A percentile compares a stretch with the other conserved stretches of the same genome.
phyloP scores from a whole-genome alignment of 2,329 filamentous ascomycete species.

The Diplodia sapinea region DNA sequence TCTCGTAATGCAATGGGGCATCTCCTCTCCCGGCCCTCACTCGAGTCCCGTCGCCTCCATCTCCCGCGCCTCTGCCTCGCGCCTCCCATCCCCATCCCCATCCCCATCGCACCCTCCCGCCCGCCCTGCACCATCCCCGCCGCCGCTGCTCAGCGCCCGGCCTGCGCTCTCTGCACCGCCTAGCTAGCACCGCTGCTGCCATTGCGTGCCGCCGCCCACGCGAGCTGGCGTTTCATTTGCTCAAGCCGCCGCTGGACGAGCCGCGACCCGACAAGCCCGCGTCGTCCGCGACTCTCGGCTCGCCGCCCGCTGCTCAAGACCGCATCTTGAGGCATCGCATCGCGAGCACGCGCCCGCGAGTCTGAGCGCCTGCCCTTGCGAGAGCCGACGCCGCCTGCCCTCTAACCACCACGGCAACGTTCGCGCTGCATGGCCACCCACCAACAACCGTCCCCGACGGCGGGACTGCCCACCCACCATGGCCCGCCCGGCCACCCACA shows the following conservation, averaged over 20 bases:
- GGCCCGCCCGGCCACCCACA: conserved; percentile 67
- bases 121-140: background rate
- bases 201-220: conserved; percentile 18
- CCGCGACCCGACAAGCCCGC: conserved; percentile 3
- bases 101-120: conserved; percentile 3
- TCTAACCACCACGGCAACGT: conserved; percentile 14
- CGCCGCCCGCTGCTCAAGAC: conserved; percentile 1
- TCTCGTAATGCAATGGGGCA: conserved; percentile 29
- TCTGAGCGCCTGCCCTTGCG: conserved; percentile 21
- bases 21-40: conserved; percentile 25
- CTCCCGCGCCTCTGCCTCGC: conserved; percentile 26
- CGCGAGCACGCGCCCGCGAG: conserved; percentile 29
- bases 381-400: conserved; percentile 13
- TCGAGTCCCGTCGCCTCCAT: conserved; percentile 29
- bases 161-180: conserved; percentile 5
- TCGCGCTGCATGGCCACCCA: conserved; percentile 65
- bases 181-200: background rate
- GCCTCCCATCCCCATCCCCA: conserved; percentile 20
- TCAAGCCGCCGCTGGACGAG: conserved; percentile 2
- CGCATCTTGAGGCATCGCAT: conserved; percentile 7
- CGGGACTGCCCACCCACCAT: conserved; percentile 72
- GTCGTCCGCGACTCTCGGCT: conserved; percentile 3
- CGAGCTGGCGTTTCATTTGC: conserved; percentile 12
- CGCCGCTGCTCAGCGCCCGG: background rate
- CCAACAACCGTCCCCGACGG: conserved; percentile 80